Evolutionary conservation across 306 rosid species (phyloP), one percentile per base, ranked within the genome.

Genomic region (Vigna hirtella): DNA sequence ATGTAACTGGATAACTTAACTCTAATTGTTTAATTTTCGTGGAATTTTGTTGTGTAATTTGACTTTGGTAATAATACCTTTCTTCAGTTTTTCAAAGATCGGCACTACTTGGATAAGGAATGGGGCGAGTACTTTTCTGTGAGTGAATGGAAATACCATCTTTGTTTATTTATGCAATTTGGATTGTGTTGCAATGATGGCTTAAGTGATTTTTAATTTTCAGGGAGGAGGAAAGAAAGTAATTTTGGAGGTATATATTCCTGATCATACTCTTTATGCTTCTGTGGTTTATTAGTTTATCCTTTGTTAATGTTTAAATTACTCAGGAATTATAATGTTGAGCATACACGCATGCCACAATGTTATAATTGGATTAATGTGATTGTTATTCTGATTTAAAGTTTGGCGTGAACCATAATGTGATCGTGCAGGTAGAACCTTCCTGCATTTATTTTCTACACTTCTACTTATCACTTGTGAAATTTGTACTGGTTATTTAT

Each of bases 21-120:
- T 24, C 30, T 32, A 47, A 72, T 50, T 12, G 61, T 47, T 72
- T 72, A 32, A 40, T 70, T 12, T 57, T 30, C 24, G 30, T 50
- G 42, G 66, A 24, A 40, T 71, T 26, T 73, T 71, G 57, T 9
- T 73, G 5, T 66, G 62, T 66, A 58, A 61, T 79, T 72, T 70
- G 70, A 38, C 58, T 71, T 38, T 66, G 10, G 36, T 81, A 73
- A 56, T 56, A 57, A 50, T 77, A 0, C 79, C 5, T 58, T 20
- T 70, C 58, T 72, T 49, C 87, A 95, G 98, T 95, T 95, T 85
- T 95, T 95, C 70, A 95, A 93, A 76, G 97, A 91, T 66, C 84
- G 98, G 47, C 98, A 95, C 77, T 89, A 91, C 88, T 84, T 93
- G 93, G 99, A 93, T 83, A 93, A 95, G 86, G 99, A 95, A 80